Evolutionary conservation across 2,329 filamentous ascomycete genomes (phyloP).

Genomic region (Fonsecaea erecta): DNA sequence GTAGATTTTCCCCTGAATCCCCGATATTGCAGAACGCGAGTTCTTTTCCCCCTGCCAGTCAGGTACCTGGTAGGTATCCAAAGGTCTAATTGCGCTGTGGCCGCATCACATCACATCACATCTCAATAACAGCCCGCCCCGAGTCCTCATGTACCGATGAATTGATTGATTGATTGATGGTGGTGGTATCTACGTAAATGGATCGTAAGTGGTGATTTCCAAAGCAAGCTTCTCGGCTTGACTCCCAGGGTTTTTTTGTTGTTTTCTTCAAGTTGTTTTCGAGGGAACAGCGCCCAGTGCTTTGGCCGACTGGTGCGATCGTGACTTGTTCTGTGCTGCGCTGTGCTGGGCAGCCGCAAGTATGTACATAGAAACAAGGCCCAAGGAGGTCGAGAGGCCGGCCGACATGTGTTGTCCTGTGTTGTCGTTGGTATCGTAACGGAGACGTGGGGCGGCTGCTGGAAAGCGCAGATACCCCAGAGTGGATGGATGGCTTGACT

Average conservation of each 20-base stretch:
- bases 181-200: background rate
- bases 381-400: background rate
- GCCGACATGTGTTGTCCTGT: background rate
- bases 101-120: background rate
- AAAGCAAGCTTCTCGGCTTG: background rate
- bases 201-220: background rate
- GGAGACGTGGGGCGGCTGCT: background rate
- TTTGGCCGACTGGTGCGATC: background rate
- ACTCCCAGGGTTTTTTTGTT: background rate
- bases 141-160: background rate
- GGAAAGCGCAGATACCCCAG: background rate
- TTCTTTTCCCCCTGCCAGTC: background rate
- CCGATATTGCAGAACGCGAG: background rate
- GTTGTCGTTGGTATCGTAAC: background rate
- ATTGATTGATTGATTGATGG: background rate
- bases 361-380: background rate
- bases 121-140: background rate
- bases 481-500: too few relatives aligned
- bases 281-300: too few relatives aligned
- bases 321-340: background rate
- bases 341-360: background rate
- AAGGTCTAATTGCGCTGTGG: background rate
- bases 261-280: too few relatives aligned
- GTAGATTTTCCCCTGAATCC: background rate
- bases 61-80: background rate